Percentiles rank a stretch among this genome's conserved stretches.
phyloP scores from a whole-genome alignment of 2,329 filamentous ascomycete species.

The Fusarium robinianum region DNA sequence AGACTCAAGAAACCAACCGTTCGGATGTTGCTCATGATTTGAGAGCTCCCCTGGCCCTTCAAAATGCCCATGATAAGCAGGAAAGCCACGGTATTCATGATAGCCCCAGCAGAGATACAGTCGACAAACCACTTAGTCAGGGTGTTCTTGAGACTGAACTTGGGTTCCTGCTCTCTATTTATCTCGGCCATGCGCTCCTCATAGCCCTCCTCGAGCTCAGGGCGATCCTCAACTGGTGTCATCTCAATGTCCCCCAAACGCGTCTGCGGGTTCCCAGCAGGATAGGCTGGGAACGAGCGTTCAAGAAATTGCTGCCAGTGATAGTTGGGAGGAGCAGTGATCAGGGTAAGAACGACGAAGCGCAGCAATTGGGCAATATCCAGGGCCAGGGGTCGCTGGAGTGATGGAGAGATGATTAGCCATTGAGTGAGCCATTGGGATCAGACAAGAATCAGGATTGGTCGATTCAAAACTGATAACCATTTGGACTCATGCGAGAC shows the following conservation, averaged over 20 bases:
- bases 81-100: constrained; percentile 53
- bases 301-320: constrained; percentile 62
- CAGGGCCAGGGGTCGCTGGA: constrained; percentile 46
- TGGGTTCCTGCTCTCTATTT: constrained; percentile 26
- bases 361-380: constrained; percentile 55
- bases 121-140: constrained; percentile 56
- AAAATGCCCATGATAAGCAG: constrained; percentile 53
- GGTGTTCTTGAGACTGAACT: constrained; percentile 50
- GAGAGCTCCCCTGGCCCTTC: constrained; percentile 45
- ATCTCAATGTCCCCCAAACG: constrained; percentile 37
- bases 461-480: too few species aligned
- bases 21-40: constrained; percentile 47
- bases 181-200: constrained; percentile 26
- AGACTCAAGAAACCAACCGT: constrained; percentile 33
- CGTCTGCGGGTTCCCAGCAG: constrained; percentile 11
- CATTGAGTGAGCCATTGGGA: constrained; percentile 2
- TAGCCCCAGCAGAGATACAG: constrained; percentile 52
- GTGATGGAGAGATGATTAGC: constrained; percentile 1
- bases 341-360: constrained; percentile 57
- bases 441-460: not conserved
- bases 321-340: constrained; percentile 61
- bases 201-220: constrained; percentile 29
- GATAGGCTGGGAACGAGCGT: constrained; percentile 55
- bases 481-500: too few species aligned
- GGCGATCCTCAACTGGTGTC: constrained; percentile 33